phyloP scores from a whole-genome alignment of 139 green algal genomes.

The Volvox reticuliferus region DNA sequence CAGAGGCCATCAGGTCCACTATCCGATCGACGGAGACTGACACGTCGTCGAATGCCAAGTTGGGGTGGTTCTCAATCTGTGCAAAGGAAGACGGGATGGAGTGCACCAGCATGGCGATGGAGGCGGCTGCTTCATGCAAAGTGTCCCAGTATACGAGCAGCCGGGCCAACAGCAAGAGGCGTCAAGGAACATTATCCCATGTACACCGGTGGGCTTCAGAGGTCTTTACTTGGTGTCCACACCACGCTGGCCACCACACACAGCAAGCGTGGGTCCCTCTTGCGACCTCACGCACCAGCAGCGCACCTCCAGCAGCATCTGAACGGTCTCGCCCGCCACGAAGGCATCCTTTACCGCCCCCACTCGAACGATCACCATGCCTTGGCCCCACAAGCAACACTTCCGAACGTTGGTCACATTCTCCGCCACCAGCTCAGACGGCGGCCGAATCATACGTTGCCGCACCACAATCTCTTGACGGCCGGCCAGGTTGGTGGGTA shows the following conservation, averaged over 20 bases:
- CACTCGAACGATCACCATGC: neutral
- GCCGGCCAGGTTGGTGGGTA: neutral
- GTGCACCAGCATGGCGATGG: too few relatives aligned
- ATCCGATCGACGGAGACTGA: neutral
- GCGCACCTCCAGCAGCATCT: slow-evolving; percentile 18
- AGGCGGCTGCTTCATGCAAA: too few relatives aligned
- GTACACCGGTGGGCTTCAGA: too few relatives aligned
- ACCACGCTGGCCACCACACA: too few relatives aligned
- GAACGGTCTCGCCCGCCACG: neutral
- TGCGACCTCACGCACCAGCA: neutral
- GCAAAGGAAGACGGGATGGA: neutral
- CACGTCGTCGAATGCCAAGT: neutral
- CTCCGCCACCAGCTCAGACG: neutral
- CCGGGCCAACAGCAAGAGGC: too few relatives aligned
- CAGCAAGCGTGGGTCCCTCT: too few relatives aligned
- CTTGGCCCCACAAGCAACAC: neutral
- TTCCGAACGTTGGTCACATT: neutral
- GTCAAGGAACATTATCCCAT: too few relatives aligned
- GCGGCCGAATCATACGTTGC: neutral
- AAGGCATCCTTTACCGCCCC: neutral
- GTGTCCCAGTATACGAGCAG: too few relatives aligned
- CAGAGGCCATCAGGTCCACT: neutral
- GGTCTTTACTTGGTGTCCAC: too few relatives aligned
- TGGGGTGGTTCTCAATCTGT: slow-evolving; percentile 22
- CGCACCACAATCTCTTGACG: neutral